Base-by-base conservation (phyloP, 2,329 filamentous ascomycete species). In the Clonostachys byssicola region DNA sequence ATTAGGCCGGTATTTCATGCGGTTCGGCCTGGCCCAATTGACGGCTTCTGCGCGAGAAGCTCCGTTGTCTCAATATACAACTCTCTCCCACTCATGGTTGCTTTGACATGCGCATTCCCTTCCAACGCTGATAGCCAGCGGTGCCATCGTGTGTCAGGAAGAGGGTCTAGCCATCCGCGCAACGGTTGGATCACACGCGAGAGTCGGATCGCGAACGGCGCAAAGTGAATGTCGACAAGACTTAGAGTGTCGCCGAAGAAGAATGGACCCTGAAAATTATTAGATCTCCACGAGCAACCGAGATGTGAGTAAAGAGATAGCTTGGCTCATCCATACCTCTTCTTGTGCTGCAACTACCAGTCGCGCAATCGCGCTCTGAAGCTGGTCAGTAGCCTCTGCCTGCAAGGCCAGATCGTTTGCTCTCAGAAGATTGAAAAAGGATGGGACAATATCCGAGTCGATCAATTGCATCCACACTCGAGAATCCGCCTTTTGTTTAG, bases 381-480 rank as follows among this genome's bases (percentile, higher is more conserved):
- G 74, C 50, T 81, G 80, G 43, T 78, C 74, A 4, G 48, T 41
- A 3, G 40, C 30, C 18, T 34, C 34, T 16, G 36, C 13, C 9
- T 47, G 39, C 23, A 18, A 14, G 34, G 41, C 39, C 13, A 42
- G 17, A 33, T 88, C 80, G 53, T 84, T 78, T 2, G 83, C 79
- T 63, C 85, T 83, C 1, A 94, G 74, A 16, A 91, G 75, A 34
- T 78, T 77, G 65, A 90, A 92, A 71, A 95, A 95, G 12, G 74
- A 70, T 0, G 89, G 88, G 2, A 95, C 79, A 47, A 95, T 82
- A 53, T 84, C 77, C 34, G 85, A 78, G 60, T 94, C 91, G 60
- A 92, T 83, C 83, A 94, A 88, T 54, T 92, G 86, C 23, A 83
- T 77, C 90, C 90, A 95, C 10, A 94, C 67, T 40, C 90, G 81